A percentile compares a stretch with the other conserved stretches of the same genome.
phyloP scores from a whole-genome alignment of 2,329 filamentous ascomycete species.

The Penicillium frequentans region DNA sequence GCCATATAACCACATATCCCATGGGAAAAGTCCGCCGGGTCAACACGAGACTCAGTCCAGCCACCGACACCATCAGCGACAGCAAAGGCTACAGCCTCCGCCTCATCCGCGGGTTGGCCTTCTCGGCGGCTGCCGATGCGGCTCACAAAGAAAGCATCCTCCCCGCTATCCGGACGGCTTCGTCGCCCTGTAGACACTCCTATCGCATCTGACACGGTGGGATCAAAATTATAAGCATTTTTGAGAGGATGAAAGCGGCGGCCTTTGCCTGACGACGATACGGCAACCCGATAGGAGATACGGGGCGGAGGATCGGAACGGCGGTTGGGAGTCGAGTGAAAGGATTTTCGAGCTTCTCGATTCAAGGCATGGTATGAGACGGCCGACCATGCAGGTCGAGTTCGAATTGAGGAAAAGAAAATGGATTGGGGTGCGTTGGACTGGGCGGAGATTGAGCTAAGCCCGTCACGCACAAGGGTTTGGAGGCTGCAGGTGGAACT shows the following conservation, averaged over 20 bases:
- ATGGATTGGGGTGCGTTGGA: conserved; percentile 11
- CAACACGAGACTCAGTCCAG: conserved; percentile 88
- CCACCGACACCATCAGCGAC: conserved; percentile 94
- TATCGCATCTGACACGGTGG: conserved; percentile 38
- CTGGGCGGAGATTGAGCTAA: conserved; percentile 13
- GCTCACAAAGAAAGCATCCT: conserved; percentile 94
- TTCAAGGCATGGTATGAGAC: neutral
- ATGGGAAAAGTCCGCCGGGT: conserved; percentile 94
- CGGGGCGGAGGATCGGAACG: conserved; percentile 28
- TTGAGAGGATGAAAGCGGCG: conserved; percentile 65
- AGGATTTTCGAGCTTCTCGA: conserved; percentile 17
- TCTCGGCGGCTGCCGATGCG: conserved; percentile 58
- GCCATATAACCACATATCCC: conserved; percentile 94
- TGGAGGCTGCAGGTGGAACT: conserved; percentile 35
- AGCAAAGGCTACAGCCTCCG: conserved; percentile 70
- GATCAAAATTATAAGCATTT: conserved; percentile 73
- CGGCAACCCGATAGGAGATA: conserved; percentile 69
- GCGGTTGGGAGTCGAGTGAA: conserved; percentile 29
- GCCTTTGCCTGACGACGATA: conserved; percentile 74
- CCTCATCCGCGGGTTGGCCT: conserved; percentile 51
- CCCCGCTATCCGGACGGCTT: conserved; percentile 74
- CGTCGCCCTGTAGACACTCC: conserved; percentile 51
- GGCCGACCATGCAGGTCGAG: neutral
- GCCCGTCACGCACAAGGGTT: conserved; percentile 22
- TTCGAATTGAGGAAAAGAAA: conserved; percentile 4